Conservation (phyloP, 345 rosid genomes). For the Populus simonii region DNA sequence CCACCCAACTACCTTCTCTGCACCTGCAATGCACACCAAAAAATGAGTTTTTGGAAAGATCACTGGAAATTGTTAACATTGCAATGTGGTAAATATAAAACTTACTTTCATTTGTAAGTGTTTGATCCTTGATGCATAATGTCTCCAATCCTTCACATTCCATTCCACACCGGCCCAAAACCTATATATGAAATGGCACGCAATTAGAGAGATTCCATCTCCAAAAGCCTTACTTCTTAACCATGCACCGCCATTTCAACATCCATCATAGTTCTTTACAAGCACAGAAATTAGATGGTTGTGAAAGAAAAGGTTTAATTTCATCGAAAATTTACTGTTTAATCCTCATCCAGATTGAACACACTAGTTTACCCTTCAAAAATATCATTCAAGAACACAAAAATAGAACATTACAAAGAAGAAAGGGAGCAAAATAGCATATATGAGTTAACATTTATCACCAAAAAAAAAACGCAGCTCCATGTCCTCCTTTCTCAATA, state of each 20-base stretch:
- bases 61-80: not conserved
- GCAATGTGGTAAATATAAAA: slow-evolving; percentile 10
- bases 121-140: slow-evolving; percentile 68
- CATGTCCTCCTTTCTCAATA: not conserved
- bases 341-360: not conserved
- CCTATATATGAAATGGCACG: slow-evolving; percentile 39
- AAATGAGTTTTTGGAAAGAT: not conserved
- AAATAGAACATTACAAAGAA: not conserved
- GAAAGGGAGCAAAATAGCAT: not conserved
- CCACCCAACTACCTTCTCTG: slow-evolving; percentile 87
- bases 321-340: not conserved
- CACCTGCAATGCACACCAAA: slow-evolving; percentile 46
- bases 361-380: not conserved
- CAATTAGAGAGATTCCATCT: slow-evolving; percentile 3
- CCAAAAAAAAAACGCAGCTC: not conserved
- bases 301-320: not conserved
- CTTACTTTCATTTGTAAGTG: slow-evolving; percentile 74
- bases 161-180: slow-evolving; percentile 57
- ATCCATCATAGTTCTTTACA: not conserved
- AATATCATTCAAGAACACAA: not conserved
- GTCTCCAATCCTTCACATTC: slow-evolving; percentile 72
- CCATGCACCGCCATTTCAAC: slow-evolving; percentile 1
- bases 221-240: slow-evolving; percentile 8
- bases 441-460: not conserved
- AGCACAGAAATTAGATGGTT: not conserved